phyloP scores from a whole-genome alignment of 2,329 filamentous ascomycete genomes.

The Aureobasidium sp. region DNA sequence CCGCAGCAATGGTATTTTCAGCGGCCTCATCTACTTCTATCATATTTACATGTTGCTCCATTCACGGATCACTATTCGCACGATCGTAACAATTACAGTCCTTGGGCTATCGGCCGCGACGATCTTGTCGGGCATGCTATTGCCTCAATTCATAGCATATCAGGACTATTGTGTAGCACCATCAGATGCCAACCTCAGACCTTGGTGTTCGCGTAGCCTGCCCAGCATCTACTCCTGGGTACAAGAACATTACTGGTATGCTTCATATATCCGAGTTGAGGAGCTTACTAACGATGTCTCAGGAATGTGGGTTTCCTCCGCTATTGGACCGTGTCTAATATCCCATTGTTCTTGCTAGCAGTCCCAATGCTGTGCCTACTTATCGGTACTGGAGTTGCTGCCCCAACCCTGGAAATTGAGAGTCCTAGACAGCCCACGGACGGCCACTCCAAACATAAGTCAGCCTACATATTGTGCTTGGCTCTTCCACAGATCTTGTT shows the following conservation, averaged over 20 bases:
- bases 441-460: background rate
- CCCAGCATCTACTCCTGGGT: conserved; percentile 92
- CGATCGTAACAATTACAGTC: conserved; percentile 21
- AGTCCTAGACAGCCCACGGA: too few species aligned
- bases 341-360: conserved; percentile 82
- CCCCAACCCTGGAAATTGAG: background rate
- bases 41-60: conserved; percentile 21
- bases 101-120: conserved; percentile 60
- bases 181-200: conserved; percentile 36
- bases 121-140: conserved; percentile 59
- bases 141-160: conserved; percentile 73
- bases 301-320: conserved; percentile 83
- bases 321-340: conserved; percentile 84
- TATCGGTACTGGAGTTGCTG: conserved; percentile 48
- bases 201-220: conserved; percentile 67
- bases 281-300: conserved; percentile 1
- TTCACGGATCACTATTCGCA: conserved; percentile 19
- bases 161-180: conserved; percentile 54
- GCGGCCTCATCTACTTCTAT: conserved; percentile 67
- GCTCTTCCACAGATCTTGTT: conserved; percentile 68
- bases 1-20: conserved; percentile 80
- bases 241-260: conserved; percentile 80
- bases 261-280: background rate
- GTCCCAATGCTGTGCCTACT: conserved; percentile 67
- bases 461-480: conserved; percentile 36